A percentile compares a stretch with the other conserved stretches of the same genome.
phyloP scores from a whole-genome alignment of 169 alveolate genomes.

The Plasmodium coatneyi region DNA sequence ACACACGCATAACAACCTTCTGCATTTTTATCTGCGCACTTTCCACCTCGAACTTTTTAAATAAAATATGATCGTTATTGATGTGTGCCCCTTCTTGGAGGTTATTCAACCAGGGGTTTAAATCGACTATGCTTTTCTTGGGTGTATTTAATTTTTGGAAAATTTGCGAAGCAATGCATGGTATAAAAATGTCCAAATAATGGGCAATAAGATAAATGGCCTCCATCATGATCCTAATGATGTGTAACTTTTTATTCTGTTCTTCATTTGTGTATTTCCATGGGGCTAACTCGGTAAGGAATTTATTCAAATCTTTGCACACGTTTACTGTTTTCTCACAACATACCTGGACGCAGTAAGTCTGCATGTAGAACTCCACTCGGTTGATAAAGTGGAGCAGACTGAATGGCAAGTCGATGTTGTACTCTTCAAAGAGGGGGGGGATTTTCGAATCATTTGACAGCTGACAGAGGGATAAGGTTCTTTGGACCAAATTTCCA shows the following conservation, averaged over 20 bases:
- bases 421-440: conserved; percentile 59
- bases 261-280: conserved; percentile 85
- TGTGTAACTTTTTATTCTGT: conserved; percentile 79
- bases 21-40: conserved; percentile 33
- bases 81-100: conserved; percentile 61
- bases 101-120: conserved; percentile 79
- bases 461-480: conserved; percentile 81
- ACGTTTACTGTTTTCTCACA: conserved; percentile 83
- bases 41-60: conserved; percentile 69
- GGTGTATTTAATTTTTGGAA: conserved; percentile 85
- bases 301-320: conserved; percentile 88
- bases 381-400: conserved; percentile 78
- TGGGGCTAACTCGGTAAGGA: conserved; percentile 90
- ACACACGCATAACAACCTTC: conserved; percentile 54
- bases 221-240: conserved; percentile 90
- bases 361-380: conserved; percentile 70
- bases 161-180: conserved; percentile 86
- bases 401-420: conserved; percentile 84
- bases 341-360: conserved; percentile 80
- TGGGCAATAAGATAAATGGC: conserved; percentile 90
- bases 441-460: conserved; percentile 86
- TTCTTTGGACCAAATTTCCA: conserved; percentile 88
- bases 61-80: conserved; percentile 51
- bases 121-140: conserved; percentile 72
- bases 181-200: conserved; percentile 89